A percentile compares a stretch with the other conserved stretches of the same genome.
phyloP scores from a whole-genome alignment of 257 asterid species.

The Anisodus acutangulus region DNA sequence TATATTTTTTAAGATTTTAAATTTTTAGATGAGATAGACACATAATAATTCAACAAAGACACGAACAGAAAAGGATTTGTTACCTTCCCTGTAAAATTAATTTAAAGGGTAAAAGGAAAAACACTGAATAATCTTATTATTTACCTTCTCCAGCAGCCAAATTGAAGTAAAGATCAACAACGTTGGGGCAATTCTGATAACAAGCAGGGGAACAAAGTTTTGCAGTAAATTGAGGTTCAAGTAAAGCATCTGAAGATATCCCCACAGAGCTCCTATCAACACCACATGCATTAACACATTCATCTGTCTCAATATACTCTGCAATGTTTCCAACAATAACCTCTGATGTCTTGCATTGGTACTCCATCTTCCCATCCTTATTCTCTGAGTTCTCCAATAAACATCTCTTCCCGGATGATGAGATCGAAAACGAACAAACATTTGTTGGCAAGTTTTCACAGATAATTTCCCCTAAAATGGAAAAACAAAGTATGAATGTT shows the following conservation, averaged over 20 bases:
- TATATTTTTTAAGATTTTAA: too few relatives aligned
- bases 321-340: constrained; percentile 36
- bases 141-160: constrained; percentile 47
- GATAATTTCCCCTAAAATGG: constrained; percentile 28
- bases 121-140: not conserved
- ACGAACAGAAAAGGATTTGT: not conserved
- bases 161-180: constrained; percentile 43
- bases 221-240: constrained; percentile 33
- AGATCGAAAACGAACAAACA: constrained; percentile 38
- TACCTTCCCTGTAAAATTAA: too few relatives aligned
- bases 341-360: constrained; percentile 38
- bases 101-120: too few relatives aligned
- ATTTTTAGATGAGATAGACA: too few relatives aligned
- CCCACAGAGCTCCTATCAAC: constrained; percentile 38
- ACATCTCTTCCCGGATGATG: constrained; percentile 37
- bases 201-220: constrained; percentile 41
- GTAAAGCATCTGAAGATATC: constrained; percentile 40
- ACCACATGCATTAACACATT: constrained; percentile 42
- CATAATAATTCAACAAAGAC: not conserved
- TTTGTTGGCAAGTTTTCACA: constrained; percentile 37
- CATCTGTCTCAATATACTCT: constrained; percentile 37
- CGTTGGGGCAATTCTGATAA: constrained; percentile 37
- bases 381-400: constrained; percentile 30
- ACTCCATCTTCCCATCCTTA: not conserved
- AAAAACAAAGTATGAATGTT: not conserved